phyloP scores from a whole-genome alignment of 1,284 basidiomycete genomes.

The Stereum hirsutum region DNA sequence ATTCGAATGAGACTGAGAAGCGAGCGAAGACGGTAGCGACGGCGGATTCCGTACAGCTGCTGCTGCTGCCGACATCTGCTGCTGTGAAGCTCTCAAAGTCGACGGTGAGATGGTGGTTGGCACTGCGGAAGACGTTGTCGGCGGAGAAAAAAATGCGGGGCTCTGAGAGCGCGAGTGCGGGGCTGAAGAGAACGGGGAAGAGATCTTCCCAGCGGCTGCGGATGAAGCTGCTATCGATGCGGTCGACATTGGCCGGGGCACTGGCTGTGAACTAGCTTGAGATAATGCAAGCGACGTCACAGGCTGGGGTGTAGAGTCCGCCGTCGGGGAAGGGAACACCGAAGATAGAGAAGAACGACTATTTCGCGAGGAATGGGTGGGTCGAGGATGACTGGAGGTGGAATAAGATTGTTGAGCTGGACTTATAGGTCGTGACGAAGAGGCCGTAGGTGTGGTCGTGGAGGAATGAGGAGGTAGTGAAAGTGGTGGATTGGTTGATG shows the following conservation, averaged over 20 bases:
- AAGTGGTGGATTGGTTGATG: background rate
- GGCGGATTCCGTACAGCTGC: constrained; percentile 20
- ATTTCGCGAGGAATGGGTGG: background rate
- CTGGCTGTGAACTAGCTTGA: background rate
- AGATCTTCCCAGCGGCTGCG: background rate
- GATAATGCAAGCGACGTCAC: background rate
- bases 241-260: no score
- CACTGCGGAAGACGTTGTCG: background rate
- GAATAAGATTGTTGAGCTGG: background rate
- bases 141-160: background rate
- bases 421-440: background rate
- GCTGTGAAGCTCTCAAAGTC: no score
- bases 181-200: background rate
- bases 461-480: background rate
- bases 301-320: background rate
- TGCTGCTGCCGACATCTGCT: background rate
- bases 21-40: constrained; percentile 5
- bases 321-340: constrained; percentile 8
- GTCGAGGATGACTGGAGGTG: background rate
- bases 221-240: background rate
- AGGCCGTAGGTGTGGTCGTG: background rate
- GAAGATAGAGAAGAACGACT: constrained; percentile 10
- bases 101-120: background rate
- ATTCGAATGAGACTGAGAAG: background rate
- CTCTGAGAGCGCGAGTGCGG: background rate